phyloP scores from a whole-genome alignment of 192 early-diverging fungal genomes.

The Backusella westeae region DNA sequence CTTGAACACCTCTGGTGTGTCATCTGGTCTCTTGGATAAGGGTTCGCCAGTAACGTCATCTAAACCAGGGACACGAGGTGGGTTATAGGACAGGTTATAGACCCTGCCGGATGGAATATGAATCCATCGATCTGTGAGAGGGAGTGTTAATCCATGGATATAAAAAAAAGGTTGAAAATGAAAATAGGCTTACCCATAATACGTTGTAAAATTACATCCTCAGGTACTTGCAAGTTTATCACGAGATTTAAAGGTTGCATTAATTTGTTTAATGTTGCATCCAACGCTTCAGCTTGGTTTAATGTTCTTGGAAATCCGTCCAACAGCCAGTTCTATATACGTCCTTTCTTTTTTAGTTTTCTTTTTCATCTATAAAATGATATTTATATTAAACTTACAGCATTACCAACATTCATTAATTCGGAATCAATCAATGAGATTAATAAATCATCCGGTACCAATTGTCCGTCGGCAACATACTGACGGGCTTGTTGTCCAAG shows the following conservation, averaged over 20 bases:
- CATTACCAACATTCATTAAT: constrained; percentile 45
- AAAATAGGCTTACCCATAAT: constrained; percentile 63
- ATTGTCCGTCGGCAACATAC: constrained; percentile 48
- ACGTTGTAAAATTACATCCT: constrained; percentile 83
- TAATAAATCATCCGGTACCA: constrained; percentile 76
- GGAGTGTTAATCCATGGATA: background rate
- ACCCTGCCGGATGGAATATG: constrained; percentile 89
- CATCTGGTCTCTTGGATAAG: constrained; percentile 83
- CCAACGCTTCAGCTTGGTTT: constrained; percentile 75
- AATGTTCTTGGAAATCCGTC: constrained; percentile 92
- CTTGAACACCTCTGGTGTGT: constrained; percentile 83
- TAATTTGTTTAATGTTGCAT: constrained; percentile 49
- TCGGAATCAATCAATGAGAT: constrained; percentile 62
- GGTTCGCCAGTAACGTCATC: constrained; percentile 97
- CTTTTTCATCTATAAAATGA: background rate
- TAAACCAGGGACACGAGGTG: constrained; percentile 71
- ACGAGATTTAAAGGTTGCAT: constrained; percentile 78
- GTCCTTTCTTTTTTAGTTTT: background rate
- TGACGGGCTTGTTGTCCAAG: constrained; percentile 59
- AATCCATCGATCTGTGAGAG: constrained; percentile 81
- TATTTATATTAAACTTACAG: constrained; percentile 33
- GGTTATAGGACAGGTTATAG: constrained; percentile 93
- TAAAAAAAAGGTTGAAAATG: background rate
- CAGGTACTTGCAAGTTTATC: constrained; percentile 89
- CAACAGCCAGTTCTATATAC: constrained; percentile 67